Base-by-base conservation (phyloP, 495 filamentous ascomycete genomes). In the Podospora pseudoanserina region DNA sequence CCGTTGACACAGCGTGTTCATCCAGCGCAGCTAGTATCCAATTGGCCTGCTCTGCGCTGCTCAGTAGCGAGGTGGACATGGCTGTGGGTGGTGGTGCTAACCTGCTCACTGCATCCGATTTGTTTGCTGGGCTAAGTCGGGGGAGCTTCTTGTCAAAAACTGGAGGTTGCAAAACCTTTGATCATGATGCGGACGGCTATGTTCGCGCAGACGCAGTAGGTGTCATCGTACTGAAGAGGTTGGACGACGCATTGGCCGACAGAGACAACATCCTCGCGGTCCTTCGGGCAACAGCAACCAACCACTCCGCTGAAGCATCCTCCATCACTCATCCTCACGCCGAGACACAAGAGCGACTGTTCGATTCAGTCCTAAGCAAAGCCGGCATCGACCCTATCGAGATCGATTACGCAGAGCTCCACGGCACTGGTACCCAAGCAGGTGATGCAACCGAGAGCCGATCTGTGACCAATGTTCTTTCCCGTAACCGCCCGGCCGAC, bases 1-100 rank as follows among this genome's bases (percentile, higher is more conserved):
- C 84, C 66, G 82, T 94, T 39, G 93, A 97, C 73, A 94, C 93
- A 0, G 93, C 93, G n/a, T 97, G 93, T 74, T 94, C 90, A n/a
- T 93, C 89, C 13, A 90, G 88, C 72, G 80, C 92, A 15, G 89
- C 92, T 11, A 90, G 90, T 7, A 87, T 96, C 60, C 91, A 94
- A 67, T 78, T 92, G 15, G 92, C 92, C 26, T 93, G 92, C 76
- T 91, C 88, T 64, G 86, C 91, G 0, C 80, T 95, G 5, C 90
- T 89, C 83, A 83, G 82, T 2, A 88, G 89, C 59, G 90, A 94
- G 68, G 91, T 89, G 72, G 90, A 95, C 74, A 89, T 90, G 57
- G 92, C 91, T 4, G 84, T 93, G 18, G 87, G 89, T 57, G 92
- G 93, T 63, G 93, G 93, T 71, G 85, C 90, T 18, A 94, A 91